phyloP scores from a whole-genome alignment of 2,329 filamentous ascomycete species.

The Apiospora koreana region DNA sequence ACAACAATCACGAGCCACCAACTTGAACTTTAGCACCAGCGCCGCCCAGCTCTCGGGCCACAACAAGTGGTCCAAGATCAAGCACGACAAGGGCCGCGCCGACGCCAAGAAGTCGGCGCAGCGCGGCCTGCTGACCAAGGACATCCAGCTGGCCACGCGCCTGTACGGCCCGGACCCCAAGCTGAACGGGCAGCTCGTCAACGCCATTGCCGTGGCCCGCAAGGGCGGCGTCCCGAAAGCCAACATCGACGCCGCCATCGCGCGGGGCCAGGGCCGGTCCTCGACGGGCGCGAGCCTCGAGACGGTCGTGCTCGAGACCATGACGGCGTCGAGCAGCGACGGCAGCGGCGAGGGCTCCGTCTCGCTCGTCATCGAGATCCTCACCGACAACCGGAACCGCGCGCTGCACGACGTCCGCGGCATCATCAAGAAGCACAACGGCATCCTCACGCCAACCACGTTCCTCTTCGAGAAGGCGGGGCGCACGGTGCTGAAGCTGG shows the following conservation, averaged over 20 bases:
- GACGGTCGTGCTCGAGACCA: conserved; percentile 73
- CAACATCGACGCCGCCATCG: conserved; percentile 81
- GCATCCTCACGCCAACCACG: conserved; percentile 69
- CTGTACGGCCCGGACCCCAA: conserved; percentile 74
- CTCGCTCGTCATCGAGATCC: conserved; percentile 79
- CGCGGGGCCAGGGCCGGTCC: conserved; percentile 84
- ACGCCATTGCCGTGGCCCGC: conserved; percentile 75
- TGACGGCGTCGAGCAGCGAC: conserved; percentile 72
- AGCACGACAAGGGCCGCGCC: conserved; percentile 87
- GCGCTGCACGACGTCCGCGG: conserved; percentile 72
- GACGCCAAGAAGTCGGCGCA: conserved; percentile 78
- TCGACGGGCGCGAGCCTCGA: conserved; percentile 76
- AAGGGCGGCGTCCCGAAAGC: conserved; percentile 84
- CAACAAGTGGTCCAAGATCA: conserved; percentile 95
- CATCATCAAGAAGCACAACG: conserved; percentile 71
- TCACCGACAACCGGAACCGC: conserved; percentile 79
- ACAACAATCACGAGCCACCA: conserved; percentile 36
- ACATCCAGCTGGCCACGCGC: conserved; percentile 75
- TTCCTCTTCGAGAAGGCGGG: conserved; percentile 88
- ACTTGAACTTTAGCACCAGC: conserved; percentile 44
- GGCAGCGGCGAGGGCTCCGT: conserved; percentile 50
- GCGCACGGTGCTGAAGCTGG: conserved; percentile 64
- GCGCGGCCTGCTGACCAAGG: conserved; percentile 67
- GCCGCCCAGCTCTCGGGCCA: conserved; percentile 64
- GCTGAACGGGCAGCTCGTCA: conserved; percentile 74